Evolutionary conservation across 106 monocot genomes (phyloP), one percentile per base, ranked within the genome.

Genomic region (Acorus calamus): DNA sequence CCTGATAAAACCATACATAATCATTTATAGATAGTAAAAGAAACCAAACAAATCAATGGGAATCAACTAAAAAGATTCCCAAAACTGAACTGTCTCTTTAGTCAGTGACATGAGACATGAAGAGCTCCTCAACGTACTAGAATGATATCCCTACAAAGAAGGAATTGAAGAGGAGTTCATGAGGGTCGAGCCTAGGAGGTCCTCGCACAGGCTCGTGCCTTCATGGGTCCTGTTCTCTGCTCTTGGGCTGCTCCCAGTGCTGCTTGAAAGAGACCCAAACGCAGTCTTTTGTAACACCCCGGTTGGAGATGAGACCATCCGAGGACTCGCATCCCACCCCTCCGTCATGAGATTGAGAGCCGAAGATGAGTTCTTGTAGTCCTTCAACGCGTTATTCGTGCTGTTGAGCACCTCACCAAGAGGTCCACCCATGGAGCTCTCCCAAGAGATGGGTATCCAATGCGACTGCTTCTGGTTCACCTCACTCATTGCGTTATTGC

Each of bases 361-460:
- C 1, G 80, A 80, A 48, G 84, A 71, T 10, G 71, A 67, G 46
- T 66, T 75, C 50, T 50, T 68, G 54, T 49, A 44, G 49, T 77
- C 74, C 49, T 69, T 77, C 9, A 72, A 50, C 9, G 71, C 86
- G 55, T 46, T 81, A 55, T 64, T 77, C 12, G 72, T 81, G 65
- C 77, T 93, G n/a, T 67, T 84, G 7, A 96, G 76, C 64, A 83
- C 96, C 69, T 98, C 96, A 9, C 91, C 96, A 52, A 92, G 72
- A 71, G 96, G 96, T 28, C 96, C 96, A 46, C 85, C 91, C 14
- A 83, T 59, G 11, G 91, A 76, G 62, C 82, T 42, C 14, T 83
- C 91, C 96, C 91, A 87, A 6, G 82, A 78, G 41, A 82, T 56
- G 2, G 81, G 83, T 55, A 73, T 66, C 87, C 81, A 82, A 54